These are phyloP conservation scores for Coniochaeta sp. DNA, from an alignment of 2,329 filamentous ascomycete genomes.

Conservation along the genomic window DNA sequence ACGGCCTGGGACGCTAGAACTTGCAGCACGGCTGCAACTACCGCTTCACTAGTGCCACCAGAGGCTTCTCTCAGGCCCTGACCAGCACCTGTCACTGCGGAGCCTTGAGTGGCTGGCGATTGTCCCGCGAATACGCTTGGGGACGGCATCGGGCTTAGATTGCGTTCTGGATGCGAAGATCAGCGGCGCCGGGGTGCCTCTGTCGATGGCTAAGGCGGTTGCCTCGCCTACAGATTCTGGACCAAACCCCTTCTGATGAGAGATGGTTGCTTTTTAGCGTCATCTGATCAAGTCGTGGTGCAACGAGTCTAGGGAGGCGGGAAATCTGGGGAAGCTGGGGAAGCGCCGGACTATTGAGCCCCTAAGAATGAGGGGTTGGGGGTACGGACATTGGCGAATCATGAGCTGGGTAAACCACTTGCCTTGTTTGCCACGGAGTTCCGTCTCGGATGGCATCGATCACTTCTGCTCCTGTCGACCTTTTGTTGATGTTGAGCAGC, in stretches of 20 bases:
- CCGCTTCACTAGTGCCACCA: background rate
- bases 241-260: constrained; percentile 32
- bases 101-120: background rate
- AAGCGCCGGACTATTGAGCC: background rate
- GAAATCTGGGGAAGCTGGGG: background rate
- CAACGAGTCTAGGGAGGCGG: background rate
- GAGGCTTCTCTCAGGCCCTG: background rate
- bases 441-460: constrained; percentile 5
- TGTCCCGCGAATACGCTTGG: constrained; percentile 1
- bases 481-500: background rate
- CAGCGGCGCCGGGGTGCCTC: constrained; percentile 21
- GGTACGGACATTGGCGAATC: background rate
- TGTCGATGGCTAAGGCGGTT: constrained; percentile 25
- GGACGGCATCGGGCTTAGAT: constrained; percentile 22
- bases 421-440: constrained; percentile 9
- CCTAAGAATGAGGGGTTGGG: background rate
- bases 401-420: background rate
- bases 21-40: constrained; percentile 18
- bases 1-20: constrained; percentile 27
- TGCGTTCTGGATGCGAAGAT: constrained; percentile 30
- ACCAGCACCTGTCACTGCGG: background rate
- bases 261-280: constrained; percentile 12
- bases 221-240: constrained; percentile 26
- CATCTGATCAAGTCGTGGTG: constrained; percentile 1
- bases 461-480: constrained; percentile 9